Percentiles rank a stretch among this genome's conserved stretches.
phyloP scores from a whole-genome alignment of 805 yeast species.

The Candida insectorum region DNA sequence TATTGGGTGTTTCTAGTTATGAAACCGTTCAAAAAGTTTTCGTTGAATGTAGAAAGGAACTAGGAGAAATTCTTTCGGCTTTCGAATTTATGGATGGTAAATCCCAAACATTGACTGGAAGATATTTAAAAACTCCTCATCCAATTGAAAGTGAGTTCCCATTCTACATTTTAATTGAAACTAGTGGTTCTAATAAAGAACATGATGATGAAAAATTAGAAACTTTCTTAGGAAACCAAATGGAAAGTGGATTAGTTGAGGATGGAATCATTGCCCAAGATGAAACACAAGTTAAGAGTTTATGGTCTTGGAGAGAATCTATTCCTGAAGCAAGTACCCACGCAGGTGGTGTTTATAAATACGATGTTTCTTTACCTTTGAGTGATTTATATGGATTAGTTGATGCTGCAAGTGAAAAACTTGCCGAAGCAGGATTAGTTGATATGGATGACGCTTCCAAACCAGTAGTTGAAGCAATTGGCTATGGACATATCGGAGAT shows the following conservation, averaged over 20 bases:
- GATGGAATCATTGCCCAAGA: constrained; percentile 98
- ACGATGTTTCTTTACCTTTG: constrained; percentile 91
- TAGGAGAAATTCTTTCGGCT: constrained; percentile 84
- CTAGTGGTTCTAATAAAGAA: constrained; percentile 90
- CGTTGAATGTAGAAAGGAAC: constrained; percentile 70
- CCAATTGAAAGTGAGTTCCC: constrained; percentile 86
- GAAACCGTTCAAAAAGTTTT: constrained; percentile 84
- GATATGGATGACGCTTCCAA: constrained; percentile 56
- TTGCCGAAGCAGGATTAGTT: constrained; percentile 54
- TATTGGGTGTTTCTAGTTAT: constrained; percentile 75
- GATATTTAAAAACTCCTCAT: constrained; percentile 56
- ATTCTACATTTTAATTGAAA: constrained; percentile 88
- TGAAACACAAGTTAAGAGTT: constrained; percentile 74
- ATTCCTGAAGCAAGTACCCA: constrained; percentile 85
- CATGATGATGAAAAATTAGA: constrained; percentile 93
- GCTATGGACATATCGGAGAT: constrained; percentile 98
- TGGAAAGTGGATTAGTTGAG: constrained; percentile 80
- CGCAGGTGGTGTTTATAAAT: constrained; percentile 94
- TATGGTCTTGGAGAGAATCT: constrained; percentile 96
- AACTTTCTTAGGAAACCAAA: constrained; percentile 72
- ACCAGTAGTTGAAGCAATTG: constrained; percentile 88
- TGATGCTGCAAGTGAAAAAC: constrained; percentile 64
- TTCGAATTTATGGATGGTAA: constrained; percentile 89
- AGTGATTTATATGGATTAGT: constrained; percentile 78
- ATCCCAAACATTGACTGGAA: constrained; percentile 61